Conservation (phyloP, 306 rosid genomes). For the Neltuma alba region DNA sequence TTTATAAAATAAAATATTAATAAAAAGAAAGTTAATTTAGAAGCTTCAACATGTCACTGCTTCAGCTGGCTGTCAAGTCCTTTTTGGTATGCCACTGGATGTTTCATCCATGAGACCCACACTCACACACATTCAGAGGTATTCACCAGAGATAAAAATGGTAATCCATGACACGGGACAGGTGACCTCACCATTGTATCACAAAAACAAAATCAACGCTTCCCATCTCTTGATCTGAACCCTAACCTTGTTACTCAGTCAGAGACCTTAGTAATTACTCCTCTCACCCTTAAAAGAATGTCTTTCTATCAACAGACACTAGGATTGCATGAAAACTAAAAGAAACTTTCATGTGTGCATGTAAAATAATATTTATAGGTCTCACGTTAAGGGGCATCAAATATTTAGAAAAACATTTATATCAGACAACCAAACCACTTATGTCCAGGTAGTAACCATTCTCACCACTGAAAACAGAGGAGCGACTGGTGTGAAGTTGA, state of each 20-base stretch:
- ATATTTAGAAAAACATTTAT: too few species aligned
- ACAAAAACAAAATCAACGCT: not conserved
- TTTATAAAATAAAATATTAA: conserved; percentile 7
- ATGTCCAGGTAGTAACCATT: not conserved
- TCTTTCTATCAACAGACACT: not conserved
- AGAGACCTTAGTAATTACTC: not conserved
- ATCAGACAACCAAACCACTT: not conserved
- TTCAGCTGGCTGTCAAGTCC: not conserved
- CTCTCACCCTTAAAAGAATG: not conserved
- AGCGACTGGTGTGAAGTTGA: not conserved
- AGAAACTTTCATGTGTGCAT: not conserved
- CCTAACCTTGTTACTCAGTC: not conserved
- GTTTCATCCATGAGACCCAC: not conserved
- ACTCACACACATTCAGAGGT: not conserved
- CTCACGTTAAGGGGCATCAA: too few species aligned
- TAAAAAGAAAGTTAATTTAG: not conserved
- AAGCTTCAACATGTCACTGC: conserved; percentile 22
- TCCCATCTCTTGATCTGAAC: not conserved
- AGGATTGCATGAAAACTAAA: not conserved
- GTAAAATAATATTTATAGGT: too few species aligned
- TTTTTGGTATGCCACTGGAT: not conserved
- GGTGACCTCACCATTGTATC: not conserved
- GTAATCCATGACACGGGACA: too few species aligned
- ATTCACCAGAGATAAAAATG: too few species aligned
- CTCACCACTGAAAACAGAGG: not conserved